A percentile compares a stretch with the other conserved stretches of the same genome.
phyloP scores from a whole-genome alignment of 352 stramenopile species.

The Saprolegnia diclina region DNA sequence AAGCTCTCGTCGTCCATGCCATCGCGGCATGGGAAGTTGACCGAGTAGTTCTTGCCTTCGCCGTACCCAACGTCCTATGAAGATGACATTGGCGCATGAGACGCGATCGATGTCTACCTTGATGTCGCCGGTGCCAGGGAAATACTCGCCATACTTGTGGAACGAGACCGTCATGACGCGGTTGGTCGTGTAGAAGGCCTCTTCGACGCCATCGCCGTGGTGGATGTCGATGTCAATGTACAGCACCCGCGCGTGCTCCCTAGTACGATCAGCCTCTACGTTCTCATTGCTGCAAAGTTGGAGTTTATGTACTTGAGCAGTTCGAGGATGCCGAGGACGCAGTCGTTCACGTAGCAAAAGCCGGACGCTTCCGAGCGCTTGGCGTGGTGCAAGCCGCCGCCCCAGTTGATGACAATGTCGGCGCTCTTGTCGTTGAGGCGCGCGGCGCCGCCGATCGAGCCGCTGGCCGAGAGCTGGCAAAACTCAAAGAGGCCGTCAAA shows the following conservation, averaged over 20 bases:
- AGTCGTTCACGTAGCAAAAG: constrained; percentile 99
- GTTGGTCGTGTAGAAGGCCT: constrained; percentile 99
- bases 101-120: constrained; percentile 27
- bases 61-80: constrained; percentile 69
- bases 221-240: constrained; percentile 99
- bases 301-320: constrained; percentile 86
- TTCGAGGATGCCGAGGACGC: constrained; percentile 97
- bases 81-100: constrained; percentile 14
- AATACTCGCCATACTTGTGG: constrained; percentile 99
- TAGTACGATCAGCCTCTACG: constrained; percentile 6
- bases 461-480: constrained; percentile 96
- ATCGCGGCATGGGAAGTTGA: constrained; percentile 98
- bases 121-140: constrained; percentile 89
- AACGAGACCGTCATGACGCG: constrained; percentile 98
- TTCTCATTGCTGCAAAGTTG: constrained; percentile 3
- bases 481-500: constrained; percentile 99
- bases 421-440: constrained; percentile 93
- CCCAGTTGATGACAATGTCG: constrained; percentile 99
- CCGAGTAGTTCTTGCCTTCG: constrained; percentile 96
- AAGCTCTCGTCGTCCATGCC: constrained; percentile 98
- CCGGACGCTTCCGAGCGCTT: constrained; percentile 98
- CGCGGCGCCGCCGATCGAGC: constrained; percentile 94
- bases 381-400: constrained; percentile 97
- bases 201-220: constrained; percentile 98
- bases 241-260: constrained; percentile 92